A percentile compares a stretch with the other conserved stretches of the same genome.
Conservation (phyloP, 2,329 filamentous ascomycete genomes). For the Trichoderma sp. region DNA sequence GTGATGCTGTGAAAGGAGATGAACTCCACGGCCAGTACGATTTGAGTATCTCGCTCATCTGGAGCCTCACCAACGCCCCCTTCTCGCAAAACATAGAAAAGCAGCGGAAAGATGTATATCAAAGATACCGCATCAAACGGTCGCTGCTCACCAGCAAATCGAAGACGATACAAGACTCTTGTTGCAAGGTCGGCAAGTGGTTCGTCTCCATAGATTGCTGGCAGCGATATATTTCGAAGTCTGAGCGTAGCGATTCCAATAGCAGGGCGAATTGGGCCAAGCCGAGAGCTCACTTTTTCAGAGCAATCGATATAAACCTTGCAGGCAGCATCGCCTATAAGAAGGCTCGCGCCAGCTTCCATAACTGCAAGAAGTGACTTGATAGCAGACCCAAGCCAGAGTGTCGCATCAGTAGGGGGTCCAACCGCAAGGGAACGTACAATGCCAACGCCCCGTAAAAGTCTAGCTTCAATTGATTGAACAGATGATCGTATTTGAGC, state of each 20-base stretch:
- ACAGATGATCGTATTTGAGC: conserved; percentile 76
- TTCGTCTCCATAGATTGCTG: conserved; percentile 74
- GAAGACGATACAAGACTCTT: conserved; percentile 84
- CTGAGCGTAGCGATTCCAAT: conserved; percentile 86
- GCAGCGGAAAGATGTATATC: conserved; percentile 81
- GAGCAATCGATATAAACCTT: conserved; percentile 80
- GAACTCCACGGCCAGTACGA: conserved; percentile 86
- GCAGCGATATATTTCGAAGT: conserved; percentile 73
- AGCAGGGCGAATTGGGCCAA: conserved; percentile 78
- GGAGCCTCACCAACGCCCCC: conserved; percentile 73
- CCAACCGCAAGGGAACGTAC: conserved; percentile 80
- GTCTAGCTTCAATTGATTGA: conserved; percentile 66
- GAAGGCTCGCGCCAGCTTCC: conserved; percentile 76
- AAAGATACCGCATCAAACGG: conserved; percentile 88
- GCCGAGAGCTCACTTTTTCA: conserved; percentile 70
- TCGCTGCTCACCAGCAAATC: conserved; percentile 90
- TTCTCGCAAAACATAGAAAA: conserved; percentile 76
- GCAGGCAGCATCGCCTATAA: conserved; percentile 80
- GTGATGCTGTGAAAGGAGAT: conserved; percentile 84
- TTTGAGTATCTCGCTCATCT: conserved; percentile 86
- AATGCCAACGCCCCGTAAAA: conserved; percentile 84
- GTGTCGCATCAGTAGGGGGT: conserved; percentile 83
- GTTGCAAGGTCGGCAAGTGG: conserved; percentile 84
- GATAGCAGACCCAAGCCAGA: conserved; percentile 87
- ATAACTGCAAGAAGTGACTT: conserved; percentile 73